Evolutionary conservation across 2,329 filamentous ascomycete genomes (phyloP).

Genomic region (Pseudogymnoascus sp.): DNA sequence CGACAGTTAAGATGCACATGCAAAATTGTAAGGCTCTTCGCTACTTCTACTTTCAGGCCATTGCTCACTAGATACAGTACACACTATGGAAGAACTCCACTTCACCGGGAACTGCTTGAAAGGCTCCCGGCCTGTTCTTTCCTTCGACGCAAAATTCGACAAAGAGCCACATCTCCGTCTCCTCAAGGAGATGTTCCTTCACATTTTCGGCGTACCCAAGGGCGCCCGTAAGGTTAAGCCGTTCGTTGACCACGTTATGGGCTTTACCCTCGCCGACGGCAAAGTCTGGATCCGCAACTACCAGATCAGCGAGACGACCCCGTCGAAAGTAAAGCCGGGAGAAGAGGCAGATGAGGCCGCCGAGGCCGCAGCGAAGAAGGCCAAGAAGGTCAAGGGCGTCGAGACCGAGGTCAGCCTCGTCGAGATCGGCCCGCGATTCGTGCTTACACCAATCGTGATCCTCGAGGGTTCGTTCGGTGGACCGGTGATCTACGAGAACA

Average conservation of each 20-base stretch:
- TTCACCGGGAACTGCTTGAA: conserved; percentile 97
- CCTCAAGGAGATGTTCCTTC: conserved; percentile 82
- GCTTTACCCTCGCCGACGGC: conserved; percentile 81
- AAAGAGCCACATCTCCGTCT: conserved; percentile 70
- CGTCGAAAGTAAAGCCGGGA: conserved; percentile 38
- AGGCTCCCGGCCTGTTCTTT: conserved; percentile 82
- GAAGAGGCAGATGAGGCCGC: conserved; percentile 42
- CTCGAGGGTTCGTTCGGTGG: conserved; percentile 92
- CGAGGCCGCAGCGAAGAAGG: conserved; percentile 31
- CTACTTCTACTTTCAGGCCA: not conserved
- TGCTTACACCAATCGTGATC: conserved; percentile 89
- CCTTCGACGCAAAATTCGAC: conserved; percentile 85
- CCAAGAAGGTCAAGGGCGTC: conserved; percentile 41
- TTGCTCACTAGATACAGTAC: conserved; percentile 46
- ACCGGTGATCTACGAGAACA: conserved; percentile 96
- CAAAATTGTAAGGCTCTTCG: conserved; percentile 54
- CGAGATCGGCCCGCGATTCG: conserved; percentile 89
- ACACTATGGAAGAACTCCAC: conserved; percentile 94
- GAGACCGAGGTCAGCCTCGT: conserved; percentile 76
- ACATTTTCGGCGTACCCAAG: conserved; percentile 87
- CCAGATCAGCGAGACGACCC: conserved; percentile 79
- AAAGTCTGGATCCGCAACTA: conserved; percentile 97
- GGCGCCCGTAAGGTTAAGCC: conserved; percentile 85
- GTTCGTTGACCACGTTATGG: conserved; percentile 92
- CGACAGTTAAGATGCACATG: conserved; percentile 61